These are phyloP conservation scores for Diaporthe longicolla DNA, from an alignment of 2,329 filamentous ascomycete species.

Conservation along the genomic window DNA sequence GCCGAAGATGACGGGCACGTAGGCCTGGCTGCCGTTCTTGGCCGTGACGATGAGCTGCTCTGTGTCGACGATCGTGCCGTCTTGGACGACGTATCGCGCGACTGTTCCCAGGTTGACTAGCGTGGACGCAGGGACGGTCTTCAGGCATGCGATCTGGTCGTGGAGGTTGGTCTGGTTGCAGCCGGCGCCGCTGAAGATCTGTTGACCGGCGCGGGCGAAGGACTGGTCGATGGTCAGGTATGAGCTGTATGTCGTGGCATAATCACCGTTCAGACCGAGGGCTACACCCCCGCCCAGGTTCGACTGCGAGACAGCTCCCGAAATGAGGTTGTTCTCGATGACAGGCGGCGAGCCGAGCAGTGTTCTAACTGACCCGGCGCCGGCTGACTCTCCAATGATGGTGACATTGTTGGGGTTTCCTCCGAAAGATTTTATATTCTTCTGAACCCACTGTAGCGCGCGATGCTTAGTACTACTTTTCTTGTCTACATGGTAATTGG, in stretches of 20 bases:
- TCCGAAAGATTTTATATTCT: conserved; percentile 39
- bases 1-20: conserved; percentile 67
- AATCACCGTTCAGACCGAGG: conserved; percentile 61
- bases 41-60: conserved; percentile 60
- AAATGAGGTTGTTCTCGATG: conserved; percentile 58
- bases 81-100: conserved; percentile 67
- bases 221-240: conserved; percentile 66
- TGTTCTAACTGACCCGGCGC: conserved; percentile 64
- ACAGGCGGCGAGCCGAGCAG: conserved; percentile 63
- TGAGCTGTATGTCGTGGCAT: conserved; percentile 67
- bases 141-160: conserved; percentile 62
- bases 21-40: conserved; percentile 59
- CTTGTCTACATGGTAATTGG: no score
- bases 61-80: conserved; percentile 65
- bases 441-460: conserved; percentile 32
- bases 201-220: conserved; percentile 61
- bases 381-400: conserved; percentile 53
- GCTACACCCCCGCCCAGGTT: conserved; percentile 67
- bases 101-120: conserved; percentile 56
- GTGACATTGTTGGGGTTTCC: conserved; percentile 38
- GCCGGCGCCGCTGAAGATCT: conserved; percentile 62
- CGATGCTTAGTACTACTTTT: neutral
- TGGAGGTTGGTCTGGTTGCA: conserved; percentile 59
- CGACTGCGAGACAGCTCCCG: conserved; percentile 61
- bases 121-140: conserved; percentile 55